phyloP scores from a whole-genome alignment of 441 rosid species.

The Corymbia calophylla region DNA sequence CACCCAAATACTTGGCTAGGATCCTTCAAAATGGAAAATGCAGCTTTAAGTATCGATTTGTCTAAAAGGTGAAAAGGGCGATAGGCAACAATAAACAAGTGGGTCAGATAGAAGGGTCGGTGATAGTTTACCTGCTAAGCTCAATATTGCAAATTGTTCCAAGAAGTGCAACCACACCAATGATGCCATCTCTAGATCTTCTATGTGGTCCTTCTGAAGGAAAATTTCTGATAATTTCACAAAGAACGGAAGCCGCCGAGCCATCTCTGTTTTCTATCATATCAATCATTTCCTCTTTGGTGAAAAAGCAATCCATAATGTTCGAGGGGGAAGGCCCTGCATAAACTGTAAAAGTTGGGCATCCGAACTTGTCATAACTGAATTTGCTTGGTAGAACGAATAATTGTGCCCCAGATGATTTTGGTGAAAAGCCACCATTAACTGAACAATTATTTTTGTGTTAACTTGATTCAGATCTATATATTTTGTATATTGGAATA shows the following conservation, averaged over 20 bases:
- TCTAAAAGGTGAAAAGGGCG: not conserved
- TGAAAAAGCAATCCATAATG: constrained; percentile 13
- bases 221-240: constrained; percentile 12
- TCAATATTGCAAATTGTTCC: constrained; percentile 35
- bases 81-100: not conserved
- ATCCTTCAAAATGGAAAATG: constrained; percentile 23
- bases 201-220: not conserved
- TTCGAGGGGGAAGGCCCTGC: constrained; percentile 10
- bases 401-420: not conserved
- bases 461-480: not conserved
- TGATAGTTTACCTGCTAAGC: constrained; percentile 47
- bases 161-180: constrained; percentile 69
- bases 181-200: constrained; percentile 17
- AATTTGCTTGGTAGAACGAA: not conserved
- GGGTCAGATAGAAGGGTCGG: not conserved
- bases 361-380: not conserved
- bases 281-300: constrained; percentile 37
- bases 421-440: not conserved
- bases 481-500: not conserved
- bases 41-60: not conserved
- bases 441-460: not conserved
- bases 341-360: constrained; percentile 23
- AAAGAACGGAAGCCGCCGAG: constrained; percentile 40
- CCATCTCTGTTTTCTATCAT: constrained; percentile 24
- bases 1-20: constrained; percentile 53